phyloP scores from a whole-genome alignment of 2,329 filamentous ascomycete species.

The Fusarium sp. region DNA sequence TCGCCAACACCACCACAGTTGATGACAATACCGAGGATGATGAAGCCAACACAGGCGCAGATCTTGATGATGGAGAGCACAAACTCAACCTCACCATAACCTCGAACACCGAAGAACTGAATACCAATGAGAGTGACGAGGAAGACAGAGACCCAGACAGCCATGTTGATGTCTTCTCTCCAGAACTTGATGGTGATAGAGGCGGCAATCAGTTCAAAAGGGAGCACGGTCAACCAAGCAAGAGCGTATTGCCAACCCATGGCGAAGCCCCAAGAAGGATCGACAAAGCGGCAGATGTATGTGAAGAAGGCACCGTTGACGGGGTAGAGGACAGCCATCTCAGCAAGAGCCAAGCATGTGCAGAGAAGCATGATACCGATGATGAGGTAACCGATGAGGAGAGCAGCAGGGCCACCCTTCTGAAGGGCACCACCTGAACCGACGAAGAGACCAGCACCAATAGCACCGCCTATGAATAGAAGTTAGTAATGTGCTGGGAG shows the following conservation, averaged over 20 bases:
- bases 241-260: constrained; percentile 97
- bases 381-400: constrained; percentile 78
- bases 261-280: constrained; percentile 93
- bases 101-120: constrained; percentile 88
- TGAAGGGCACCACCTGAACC: constrained; percentile 80
- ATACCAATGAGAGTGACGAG: constrained; percentile 79
- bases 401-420: constrained; percentile 79
- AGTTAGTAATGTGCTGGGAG: constrained; percentile 9
- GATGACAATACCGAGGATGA: constrained; percentile 85
- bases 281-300: constrained; percentile 90
- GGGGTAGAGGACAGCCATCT: constrained; percentile 90
- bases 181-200: constrained; percentile 87
- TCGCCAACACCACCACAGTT: constrained; percentile 82
- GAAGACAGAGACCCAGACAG: constrained; percentile 87
- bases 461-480: constrained; percentile 38
- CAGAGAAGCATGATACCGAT: constrained; percentile 43
- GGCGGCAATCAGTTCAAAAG: constrained; percentile 87
- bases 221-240: constrained; percentile 87
- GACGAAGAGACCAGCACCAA: constrained; percentile 87
- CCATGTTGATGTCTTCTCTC: constrained; percentile 72
- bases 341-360: constrained; percentile 90
- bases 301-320: constrained; percentile 93
- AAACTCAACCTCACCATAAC: constrained; percentile 92
- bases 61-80: constrained; percentile 89
- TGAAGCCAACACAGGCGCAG: constrained; percentile 69